A percentile compares a stretch with the other conserved stretches of the same genome.
These are phyloP conservation scores for Termitomyces eurrhizus DNA, from an alignment of 768 basidiomycete species.

Conservation along the genomic window DNA sequence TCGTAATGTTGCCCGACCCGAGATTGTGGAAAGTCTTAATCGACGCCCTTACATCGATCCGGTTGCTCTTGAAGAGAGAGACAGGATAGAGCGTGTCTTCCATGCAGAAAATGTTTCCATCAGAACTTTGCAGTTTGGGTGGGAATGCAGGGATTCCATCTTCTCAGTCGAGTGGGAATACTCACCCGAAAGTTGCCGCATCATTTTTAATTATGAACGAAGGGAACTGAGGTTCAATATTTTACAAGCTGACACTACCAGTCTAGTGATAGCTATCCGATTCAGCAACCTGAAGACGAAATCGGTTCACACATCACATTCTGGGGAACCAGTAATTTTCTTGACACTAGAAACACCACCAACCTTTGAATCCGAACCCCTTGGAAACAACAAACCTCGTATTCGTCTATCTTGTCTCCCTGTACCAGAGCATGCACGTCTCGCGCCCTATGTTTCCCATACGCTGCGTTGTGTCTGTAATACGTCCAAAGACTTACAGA, in stretches of 20 bases:
- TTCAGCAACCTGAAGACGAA: conserved; percentile 40
- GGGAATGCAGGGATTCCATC: conserved; percentile 55
- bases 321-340: conserved; percentile 33
- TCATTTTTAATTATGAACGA: conserved; percentile 39
- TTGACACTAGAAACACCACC: conserved; percentile 41
- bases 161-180: conserved; percentile 60
- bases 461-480: conserved; percentile 48
- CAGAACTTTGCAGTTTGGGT: conserved; percentile 50
- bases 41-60: conserved; percentile 42
- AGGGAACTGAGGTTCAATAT: conserved; percentile 44
- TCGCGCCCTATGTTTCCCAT: conserved; percentile 50
- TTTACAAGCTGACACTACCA: conserved; percentile 12
- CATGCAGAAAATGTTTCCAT: conserved; percentile 26
- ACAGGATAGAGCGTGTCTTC: conserved; percentile 28
- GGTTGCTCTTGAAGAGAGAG: conserved; percentile 26
- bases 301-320: conserved; percentile 29
- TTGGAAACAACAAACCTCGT: conserved; percentile 18
- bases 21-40: conserved; percentile 35
- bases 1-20: conserved; percentile 21
- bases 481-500: conserved; percentile 25
- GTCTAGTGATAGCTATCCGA: conserved; percentile 37
- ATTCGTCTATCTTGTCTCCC: conserved; percentile 37
- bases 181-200: conserved; percentile 19
- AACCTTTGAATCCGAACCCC: conserved; percentile 26
- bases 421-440: conserved; percentile 34